Evolutionary conservation across 768 basidiomycete genomes (phyloP).

Genomic region (Rhizopogon vesiculosus): DNA sequence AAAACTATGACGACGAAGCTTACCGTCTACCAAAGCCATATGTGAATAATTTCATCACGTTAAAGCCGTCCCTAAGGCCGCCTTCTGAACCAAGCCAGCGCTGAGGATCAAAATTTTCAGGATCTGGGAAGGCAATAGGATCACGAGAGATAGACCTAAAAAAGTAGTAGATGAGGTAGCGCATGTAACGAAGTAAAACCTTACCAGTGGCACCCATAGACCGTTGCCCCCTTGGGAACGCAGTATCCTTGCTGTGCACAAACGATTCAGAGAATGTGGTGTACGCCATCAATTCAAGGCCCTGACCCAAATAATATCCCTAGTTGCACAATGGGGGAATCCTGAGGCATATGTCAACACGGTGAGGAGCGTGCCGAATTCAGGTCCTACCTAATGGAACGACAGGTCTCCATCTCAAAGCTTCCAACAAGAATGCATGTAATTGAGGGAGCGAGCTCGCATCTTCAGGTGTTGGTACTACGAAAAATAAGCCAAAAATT

Average conservation of each 20-base stretch:
- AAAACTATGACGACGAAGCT: too few species aligned
- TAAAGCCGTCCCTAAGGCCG: too few species aligned
- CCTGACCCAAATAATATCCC: constrained; percentile 54
- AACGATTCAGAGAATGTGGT: not conserved
- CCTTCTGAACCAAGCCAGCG: too few species aligned
- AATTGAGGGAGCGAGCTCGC: constrained; percentile 28
- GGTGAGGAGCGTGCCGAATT: not conserved
- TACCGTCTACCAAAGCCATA: too few species aligned
- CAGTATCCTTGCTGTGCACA: constrained; percentile 25
- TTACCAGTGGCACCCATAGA: constrained; percentile 29
- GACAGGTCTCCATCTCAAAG: constrained; percentile 9
- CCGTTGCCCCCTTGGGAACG: constrained; percentile 29
- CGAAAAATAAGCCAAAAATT: too few species aligned
- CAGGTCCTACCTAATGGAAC: constrained; percentile 20
- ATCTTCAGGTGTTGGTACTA: constrained; percentile 5
- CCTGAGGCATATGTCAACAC: constrained; percentile 22
- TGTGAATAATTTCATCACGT: too few species aligned
- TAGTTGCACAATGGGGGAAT: constrained; percentile 56
- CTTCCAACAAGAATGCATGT: constrained; percentile 29
- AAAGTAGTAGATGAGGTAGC: not conserved
- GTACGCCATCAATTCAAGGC: not conserved
- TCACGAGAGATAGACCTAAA: not conserved
- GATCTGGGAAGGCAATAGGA: too few species aligned
- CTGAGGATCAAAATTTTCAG: too few species aligned
- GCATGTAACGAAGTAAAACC: not conserved